phyloP scores from a whole-genome alignment of 306 rosid genomes.

The Ormosia emarginata region DNA sequence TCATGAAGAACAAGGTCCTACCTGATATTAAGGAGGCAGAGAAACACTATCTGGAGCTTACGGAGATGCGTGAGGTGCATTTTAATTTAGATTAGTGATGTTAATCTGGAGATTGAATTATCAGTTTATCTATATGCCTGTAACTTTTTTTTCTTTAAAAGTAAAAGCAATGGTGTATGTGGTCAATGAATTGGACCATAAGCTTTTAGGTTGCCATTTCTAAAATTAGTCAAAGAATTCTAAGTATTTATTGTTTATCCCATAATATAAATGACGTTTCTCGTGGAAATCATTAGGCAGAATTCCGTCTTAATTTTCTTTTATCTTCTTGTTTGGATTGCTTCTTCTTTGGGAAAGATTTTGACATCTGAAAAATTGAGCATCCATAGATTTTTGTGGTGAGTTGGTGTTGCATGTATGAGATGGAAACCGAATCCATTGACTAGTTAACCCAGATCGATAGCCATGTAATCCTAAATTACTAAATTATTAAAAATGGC shows the following conservation, averaged over 20 bases:
- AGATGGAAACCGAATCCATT: background rate
- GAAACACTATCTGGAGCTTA: constrained; percentile 38
- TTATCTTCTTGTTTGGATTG: background rate
- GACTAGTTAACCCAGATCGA: background rate
- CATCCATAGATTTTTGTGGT: background rate
- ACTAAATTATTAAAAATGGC: background rate
- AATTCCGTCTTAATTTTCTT: background rate
- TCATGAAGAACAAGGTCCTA: constrained; percentile 66
- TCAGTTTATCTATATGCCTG: background rate
- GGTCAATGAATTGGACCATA: background rate
- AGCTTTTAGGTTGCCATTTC: background rate
- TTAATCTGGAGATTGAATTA: constrained; percentile 10
- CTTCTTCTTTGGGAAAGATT: background rate
- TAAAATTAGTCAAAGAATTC: background rate
- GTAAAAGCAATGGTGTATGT: background rate
- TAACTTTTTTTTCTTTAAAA: background rate
- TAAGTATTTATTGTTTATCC: background rate
- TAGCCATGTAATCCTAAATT: background rate
- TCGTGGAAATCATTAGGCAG: background rate
- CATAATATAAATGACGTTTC: background rate
- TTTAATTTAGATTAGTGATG: constrained; percentile 11
- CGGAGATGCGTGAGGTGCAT: constrained; percentile 54
- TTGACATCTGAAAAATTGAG: background rate
- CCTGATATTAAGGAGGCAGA: constrained; percentile 59
- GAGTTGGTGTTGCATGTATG: background rate